Evolutionary conservation across 176 grass and related monocot species (phyloP), one percentile per base, ranked within the genome.

Genomic region (Musa troglodytarum): DNA sequence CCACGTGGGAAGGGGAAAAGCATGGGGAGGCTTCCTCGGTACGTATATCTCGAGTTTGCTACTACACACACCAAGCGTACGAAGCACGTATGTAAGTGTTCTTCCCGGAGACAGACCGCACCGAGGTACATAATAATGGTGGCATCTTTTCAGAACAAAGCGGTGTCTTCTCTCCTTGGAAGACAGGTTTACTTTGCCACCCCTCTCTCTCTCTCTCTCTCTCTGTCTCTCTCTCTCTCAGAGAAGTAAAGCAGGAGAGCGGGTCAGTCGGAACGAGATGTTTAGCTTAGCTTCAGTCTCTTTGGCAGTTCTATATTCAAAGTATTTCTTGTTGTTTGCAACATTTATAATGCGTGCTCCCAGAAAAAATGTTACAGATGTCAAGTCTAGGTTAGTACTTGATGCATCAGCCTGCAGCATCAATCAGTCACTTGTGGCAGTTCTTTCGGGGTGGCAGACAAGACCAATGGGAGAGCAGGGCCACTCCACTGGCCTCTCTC

Each of bases 131-230:
- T 70, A 17, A 70, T 70, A 49, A 70, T 70, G 68, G 49, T 51
- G 68, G 68, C 68, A 52, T 70, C 68, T 70, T 70, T 70, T 70
- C 68, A 51, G 68, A 70, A 15, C 65, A 70, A 59, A 51, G 49
- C 43, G 49, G 21, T 49, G 55, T 20, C 78, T 65, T 16, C 69
- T 80, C 71, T 72, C 68, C 71, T 80, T 50, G 78, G 49, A 73
- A n/a, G 34, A 43, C 34, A 43, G 4, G 34, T 5, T 43, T 43
- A 43, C 34, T 43, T 21, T 43, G 63, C 2, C 17, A 16, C 57
- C 3, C 15, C 53, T 43, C 52, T 49, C 57, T 50, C 14, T 23
- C 53, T 43, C 64, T 23, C 57, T 50, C 14, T 43, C n/a, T 51
- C 5, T 16, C 8, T 66, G 3, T 23, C 53, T 43, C 64, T 50